Evolutionary conservation across 768 basidiomycete species (phyloP), one percentile per base, ranked within the genome.

Genomic region (Mrakia gelida): DNA sequence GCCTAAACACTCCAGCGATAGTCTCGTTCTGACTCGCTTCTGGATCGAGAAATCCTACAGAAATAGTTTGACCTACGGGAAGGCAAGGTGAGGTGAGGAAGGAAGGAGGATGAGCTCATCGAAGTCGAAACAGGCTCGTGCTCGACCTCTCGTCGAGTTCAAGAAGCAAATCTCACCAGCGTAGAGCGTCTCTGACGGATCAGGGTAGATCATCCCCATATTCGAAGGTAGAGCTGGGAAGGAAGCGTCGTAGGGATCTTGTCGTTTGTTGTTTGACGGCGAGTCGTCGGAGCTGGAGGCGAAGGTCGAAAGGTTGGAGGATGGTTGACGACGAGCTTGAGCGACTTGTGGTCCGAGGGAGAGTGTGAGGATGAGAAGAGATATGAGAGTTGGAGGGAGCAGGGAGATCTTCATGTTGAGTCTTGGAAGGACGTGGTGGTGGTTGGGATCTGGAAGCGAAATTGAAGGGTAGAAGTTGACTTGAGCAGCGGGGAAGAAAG

Each of bases 181-280:
- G 13, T 70, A 70, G 7, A 70, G 38, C 21, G 34, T 26, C 34
- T 70, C 67, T 18, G 13, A 21, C 0, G 34, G 21, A 7, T 41
- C 67, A 5, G 67, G 67, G 43, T 41, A 70, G 41, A 70, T 70
- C 38, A 70, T 70, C 7, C 67, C 67, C 8, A 70, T 70, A 9
- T 2, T 45, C 41, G 6, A 41, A 7, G 67, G 38, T 21, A 70
- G 65, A 38, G 30, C 34, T 41, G 26, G 67, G 67, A 23, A 43
- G 34, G 18, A 18, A n/a, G 34, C 67, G 6, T 70, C 67, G 34
- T 21, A 70, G 23, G 67, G 67, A 43, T 70, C 38, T 11, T 70
- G 10, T 7, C 18, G 26, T 30, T 34, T 38, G 10, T 3, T 10
- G 21, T 34, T 67, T 21, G 65, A 67, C 67, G 21, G 65, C 15